phyloP scores from a whole-genome alignment of 129 eudicot genomes.

The Escallonia herrerae region DNA sequence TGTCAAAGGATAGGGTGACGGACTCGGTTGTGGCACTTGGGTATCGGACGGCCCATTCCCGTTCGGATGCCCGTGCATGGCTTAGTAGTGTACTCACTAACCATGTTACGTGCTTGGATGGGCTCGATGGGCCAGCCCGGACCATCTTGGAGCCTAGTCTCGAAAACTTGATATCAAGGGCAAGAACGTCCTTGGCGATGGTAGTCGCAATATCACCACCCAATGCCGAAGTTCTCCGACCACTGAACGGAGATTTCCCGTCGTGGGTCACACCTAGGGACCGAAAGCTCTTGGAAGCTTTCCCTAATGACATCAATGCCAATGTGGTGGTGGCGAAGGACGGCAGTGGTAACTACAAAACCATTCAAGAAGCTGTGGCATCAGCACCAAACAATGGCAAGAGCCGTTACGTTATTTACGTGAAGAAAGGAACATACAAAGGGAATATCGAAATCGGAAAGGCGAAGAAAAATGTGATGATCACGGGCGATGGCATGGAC shows the following conservation, averaged over 20 bases:
- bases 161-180: slow-evolving; percentile 10
- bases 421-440: slow-evolving; percentile 54
- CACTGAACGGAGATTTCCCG: slow-evolving; percentile 25
- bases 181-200: slow-evolving; percentile 21
- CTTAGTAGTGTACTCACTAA: slow-evolving; percentile 17
- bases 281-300: slow-evolving; percentile 31
- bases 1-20: slow-evolving; percentile 17
- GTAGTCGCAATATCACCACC: slow-evolving; percentile 19
- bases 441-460: slow-evolving; percentile 47
- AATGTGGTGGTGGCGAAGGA: slow-evolving; percentile 72
- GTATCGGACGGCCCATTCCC: neutral
- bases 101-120: slow-evolving; percentile 20
- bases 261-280: slow-evolving; percentile 46
- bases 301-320: slow-evolving; percentile 12
- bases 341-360: slow-evolving; percentile 60
- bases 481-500: slow-evolving; percentile 70
- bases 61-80: slow-evolving; percentile 19
- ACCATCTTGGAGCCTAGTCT: slow-evolving; percentile 17
- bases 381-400: slow-evolving; percentile 50
- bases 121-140: slow-evolving; percentile 11
- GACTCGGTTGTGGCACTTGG: slow-evolving; percentile 16
- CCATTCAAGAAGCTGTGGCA: slow-evolving; percentile 50
- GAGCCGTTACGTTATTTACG: slow-evolving; percentile 53
- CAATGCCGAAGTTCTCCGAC: neutral
- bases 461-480: slow-evolving; percentile 49